Percentiles rank a stretch among this genome's conserved stretches.
These are phyloP conservation scores for Madurella mycetomatis DNA, from an alignment of 2,329 filamentous ascomycete genomes.

Conservation along the genomic window DNA sequence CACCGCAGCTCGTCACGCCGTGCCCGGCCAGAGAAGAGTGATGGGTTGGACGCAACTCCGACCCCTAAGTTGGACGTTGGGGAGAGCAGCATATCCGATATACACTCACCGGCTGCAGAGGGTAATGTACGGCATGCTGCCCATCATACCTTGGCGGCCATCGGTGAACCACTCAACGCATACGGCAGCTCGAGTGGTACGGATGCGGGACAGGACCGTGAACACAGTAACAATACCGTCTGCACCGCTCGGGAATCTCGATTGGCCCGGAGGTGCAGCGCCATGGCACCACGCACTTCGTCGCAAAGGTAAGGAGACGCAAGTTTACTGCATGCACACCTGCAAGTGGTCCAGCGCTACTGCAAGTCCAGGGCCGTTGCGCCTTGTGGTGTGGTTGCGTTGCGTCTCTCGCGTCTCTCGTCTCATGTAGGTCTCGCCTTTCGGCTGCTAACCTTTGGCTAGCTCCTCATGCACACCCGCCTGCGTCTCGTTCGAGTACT, in stretches of 20 bases:
- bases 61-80: not conserved
- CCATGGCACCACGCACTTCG: not conserved
- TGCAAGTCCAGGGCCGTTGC: conserved; percentile 1
- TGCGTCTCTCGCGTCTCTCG: not conserved
- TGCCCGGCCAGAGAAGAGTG: no score
- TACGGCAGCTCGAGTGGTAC: not conserved
- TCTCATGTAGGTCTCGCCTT: conserved; percentile 9
- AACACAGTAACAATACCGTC: not conserved
- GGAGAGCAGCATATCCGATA: not conserved
- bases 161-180: conserved; percentile 8
- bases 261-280: not conserved
- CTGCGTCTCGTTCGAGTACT: not conserved
- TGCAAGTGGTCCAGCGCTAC: not conserved
- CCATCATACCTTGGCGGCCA: conserved; percentile 1
- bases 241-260: not conserved
- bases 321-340: not conserved
- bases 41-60: no score
- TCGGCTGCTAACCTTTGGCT: not conserved
- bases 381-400: conserved; percentile 1
- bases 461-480: not conserved
- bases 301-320: not conserved
- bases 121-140: conserved; percentile 6
- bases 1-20: no score
- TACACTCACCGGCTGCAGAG: conserved; percentile 14
- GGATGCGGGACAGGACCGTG: not conserved